phyloP scores from a whole-genome alignment of 2,329 filamentous ascomycete genomes.

The Pyrenochaeta sp. region DNA sequence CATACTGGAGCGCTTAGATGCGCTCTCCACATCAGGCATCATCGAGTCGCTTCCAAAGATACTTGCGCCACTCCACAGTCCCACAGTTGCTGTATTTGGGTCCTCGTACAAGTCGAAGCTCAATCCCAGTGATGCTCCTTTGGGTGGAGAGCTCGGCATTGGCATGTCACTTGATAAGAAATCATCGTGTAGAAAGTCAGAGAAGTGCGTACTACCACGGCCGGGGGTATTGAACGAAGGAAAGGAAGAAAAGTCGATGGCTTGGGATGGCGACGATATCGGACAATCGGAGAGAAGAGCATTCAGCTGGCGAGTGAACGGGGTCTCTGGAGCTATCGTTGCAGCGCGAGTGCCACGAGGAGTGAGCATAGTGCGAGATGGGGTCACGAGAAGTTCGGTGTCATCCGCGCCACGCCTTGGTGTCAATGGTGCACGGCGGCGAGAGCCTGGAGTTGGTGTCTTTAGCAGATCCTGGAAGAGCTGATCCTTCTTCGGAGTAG shows the following conservation, averaged over 20 bases:
- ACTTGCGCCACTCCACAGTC: slow-evolving; percentile 43
- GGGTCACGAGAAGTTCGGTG: slow-evolving; percentile 21
- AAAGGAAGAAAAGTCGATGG: slow-evolving; percentile 47
- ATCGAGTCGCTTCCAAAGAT: slow-evolving; percentile 45
- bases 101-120: slow-evolving; percentile 50
- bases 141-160: slow-evolving; percentile 46
- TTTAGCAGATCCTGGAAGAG: slow-evolving; percentile 58
- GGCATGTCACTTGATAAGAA: slow-evolving; percentile 49
- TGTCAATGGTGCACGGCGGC: slow-evolving; percentile 46
- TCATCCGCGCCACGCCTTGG: slow-evolving; percentile 37
- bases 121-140: slow-evolving; percentile 26
- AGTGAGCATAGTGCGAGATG: slow-evolving; percentile 50
- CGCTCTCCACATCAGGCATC: slow-evolving; percentile 25
- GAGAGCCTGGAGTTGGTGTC: slow-evolving; percentile 54
- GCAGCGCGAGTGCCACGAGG: slow-evolving; percentile 46
- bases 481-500: slow-evolving; percentile 66
- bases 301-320: slow-evolving; percentile 69
- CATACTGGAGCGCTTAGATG: slow-evolving; percentile 10
- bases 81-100: slow-evolving; percentile 43
- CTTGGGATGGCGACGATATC: slow-evolving; percentile 41
- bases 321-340: slow-evolving; percentile 56
- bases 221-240: slow-evolving; percentile 42
- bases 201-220: slow-evolving; percentile 32
- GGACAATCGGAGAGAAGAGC: slow-evolving; percentile 62
- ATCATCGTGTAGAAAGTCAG: slow-evolving; percentile 40